These are phyloP conservation scores for Leccinum disarticulatum DNA, from an alignment of 768 basidiomycete species.

Conservation along the genomic window DNA sequence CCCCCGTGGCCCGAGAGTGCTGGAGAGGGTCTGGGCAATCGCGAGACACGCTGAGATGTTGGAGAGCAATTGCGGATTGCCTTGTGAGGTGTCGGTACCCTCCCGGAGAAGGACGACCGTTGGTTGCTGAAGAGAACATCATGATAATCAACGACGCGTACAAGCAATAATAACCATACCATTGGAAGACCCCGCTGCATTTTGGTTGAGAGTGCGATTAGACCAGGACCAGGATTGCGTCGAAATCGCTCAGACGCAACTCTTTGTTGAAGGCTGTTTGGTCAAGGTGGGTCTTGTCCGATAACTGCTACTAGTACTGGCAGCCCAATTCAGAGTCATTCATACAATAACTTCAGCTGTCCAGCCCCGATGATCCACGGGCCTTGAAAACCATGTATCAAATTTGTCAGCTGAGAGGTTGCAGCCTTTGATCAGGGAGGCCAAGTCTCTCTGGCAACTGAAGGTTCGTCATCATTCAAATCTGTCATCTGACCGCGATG, in stretches of 20 bases:
- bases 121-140: constrained; percentile 68
- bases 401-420: no score
- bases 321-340: no score
- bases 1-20: constrained; percentile 94
- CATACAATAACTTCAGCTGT: no score
- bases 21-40: constrained; percentile 86
- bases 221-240: constrained; percentile 4
- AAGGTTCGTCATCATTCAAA: no score
- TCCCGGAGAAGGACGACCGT: constrained; percentile 95
- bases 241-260: background rate
- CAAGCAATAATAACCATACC: constrained; percentile 40
- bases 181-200: constrained; percentile 87
- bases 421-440: no score
- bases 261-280: constrained; percentile 26
- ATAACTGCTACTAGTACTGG: no score
- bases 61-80: constrained; percentile 86
- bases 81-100: constrained; percentile 95
- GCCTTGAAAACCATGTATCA: no score
- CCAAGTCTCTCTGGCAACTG: no score
- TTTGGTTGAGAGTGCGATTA: constrained; percentile 36
- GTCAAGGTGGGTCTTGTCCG: background rate
- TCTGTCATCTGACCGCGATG: no score
- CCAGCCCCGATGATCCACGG: no score
- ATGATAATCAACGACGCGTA: constrained; percentile 12
- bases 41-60: constrained; percentile 98